Base-by-base conservation (phyloP, 768 basidiomycete species). In the Pilatotrama ljubarskyi region DNA sequence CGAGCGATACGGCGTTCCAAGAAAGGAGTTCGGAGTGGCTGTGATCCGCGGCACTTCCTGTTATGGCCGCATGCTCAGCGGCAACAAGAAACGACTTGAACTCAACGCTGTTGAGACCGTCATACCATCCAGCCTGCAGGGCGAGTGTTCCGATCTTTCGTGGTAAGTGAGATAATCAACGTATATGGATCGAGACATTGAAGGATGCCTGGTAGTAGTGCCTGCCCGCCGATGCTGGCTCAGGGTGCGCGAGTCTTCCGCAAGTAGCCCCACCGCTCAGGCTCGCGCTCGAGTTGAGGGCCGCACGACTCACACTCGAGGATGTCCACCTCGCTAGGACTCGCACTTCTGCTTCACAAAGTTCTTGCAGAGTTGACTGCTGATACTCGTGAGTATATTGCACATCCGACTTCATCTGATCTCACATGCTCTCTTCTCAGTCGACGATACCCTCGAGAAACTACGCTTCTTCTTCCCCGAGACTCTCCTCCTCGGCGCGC, bases 381-480 rank as follows among this genome's bases (percentile, higher is more conserved):
- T 6, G 55, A 57, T 15, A 62, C 55, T 11, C 25, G 50, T 56
- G 5, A 40, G 50, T 51, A 11, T n/a, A 11, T 2, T 15, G 11
- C 15, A 5, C 8, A 14, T 26, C 32, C 32, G 24, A 8, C 11
- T 24, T 10, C 38, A 9, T 11, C 18, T 49, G 13, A 32, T 9
- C 26, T 35, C 4, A 42, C 6, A 38, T 24, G 25, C 35, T 43
- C 24, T 41, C 22, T 25, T 51, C 35, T 32, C 80, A 58, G 68
- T 76, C 43, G 85, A 88, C 37, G 82, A 85, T 47, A 72, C 76
- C 8, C 64, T 90, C n/a, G 76, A 80, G 56, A 79, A 78, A 58
- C 78, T 92, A 10, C 77, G 80, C 24, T 71, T 78, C 40, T 69
- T 91, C 52, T 80, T 91, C 64, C 82, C 90, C 1, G 85, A 88